These are phyloP conservation scores for Mrakia frigida DNA, from an alignment of 768 basidiomycete genomes.

Conservation along the genomic window DNA sequence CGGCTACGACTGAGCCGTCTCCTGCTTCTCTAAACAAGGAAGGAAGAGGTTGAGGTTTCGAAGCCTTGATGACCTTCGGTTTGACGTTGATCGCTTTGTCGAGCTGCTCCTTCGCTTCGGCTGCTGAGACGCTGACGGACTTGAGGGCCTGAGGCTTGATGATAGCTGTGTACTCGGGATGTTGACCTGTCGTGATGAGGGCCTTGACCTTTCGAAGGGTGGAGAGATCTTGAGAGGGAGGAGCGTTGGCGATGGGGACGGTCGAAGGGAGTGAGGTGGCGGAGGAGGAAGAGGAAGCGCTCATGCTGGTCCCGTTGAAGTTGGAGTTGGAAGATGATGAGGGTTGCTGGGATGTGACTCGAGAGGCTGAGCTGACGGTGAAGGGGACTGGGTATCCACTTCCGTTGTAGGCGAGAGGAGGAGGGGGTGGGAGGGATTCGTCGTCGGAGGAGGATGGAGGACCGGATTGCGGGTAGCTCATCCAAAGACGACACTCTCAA, in stretches of 20 bases:
- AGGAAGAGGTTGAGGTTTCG: background rate
- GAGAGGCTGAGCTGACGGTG: background rate
- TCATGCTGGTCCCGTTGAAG: background rate
- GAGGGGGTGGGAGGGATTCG: background rate
- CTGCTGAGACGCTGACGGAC: conserved; percentile 13
- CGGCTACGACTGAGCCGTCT: background rate
- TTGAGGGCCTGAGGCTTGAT: conserved; percentile 25
- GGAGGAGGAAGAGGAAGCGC: background rate
- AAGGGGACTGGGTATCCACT: background rate
- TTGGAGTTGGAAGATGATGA: background rate
- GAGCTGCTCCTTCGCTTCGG: conserved; percentile 16
- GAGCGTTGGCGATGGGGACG: background rate
- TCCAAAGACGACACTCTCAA: background rate
- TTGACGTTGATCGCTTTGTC: background rate
- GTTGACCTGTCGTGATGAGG: background rate
- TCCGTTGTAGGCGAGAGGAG: background rate
- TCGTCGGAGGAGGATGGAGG: background rate
- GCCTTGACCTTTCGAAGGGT: conserved; percentile 9
- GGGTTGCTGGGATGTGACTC: background rate
- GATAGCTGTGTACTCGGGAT: conserved; percentile 22
- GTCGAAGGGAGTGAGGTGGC: background rate
- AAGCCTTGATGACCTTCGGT: background rate
- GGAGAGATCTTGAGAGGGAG: background rate
- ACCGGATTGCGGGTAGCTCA: background rate
- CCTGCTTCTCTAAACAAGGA: background rate